A percentile compares a stretch with the other conserved stretches of the same genome.
Conservation (phyloP, 441 rosid genomes). For the Croton setiger region DNA sequence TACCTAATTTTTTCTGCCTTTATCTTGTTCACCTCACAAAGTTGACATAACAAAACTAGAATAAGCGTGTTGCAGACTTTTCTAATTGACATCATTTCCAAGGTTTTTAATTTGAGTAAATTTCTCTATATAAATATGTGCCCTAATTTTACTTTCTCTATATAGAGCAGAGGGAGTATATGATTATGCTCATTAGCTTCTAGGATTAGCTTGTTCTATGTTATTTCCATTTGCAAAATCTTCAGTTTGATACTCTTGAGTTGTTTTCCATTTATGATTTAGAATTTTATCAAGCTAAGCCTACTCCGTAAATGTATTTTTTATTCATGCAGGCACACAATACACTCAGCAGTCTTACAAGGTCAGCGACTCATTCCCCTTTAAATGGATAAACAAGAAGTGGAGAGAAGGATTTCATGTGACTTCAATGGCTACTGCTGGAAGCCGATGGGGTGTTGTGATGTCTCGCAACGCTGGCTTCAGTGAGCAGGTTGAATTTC, state of each 20-base stretch:
- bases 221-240: not conserved
- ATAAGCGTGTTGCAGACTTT: no score
- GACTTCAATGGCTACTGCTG: conserved; percentile 99
- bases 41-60: no score
- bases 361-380: conserved; percentile 96
- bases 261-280: not conserved
- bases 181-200: not conserved
- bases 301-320: not conserved
- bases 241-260: not conserved
- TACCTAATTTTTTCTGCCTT: no score
- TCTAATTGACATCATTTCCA: no score
- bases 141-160: no score
- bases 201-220: not conserved
- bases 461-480: conserved; percentile 99
- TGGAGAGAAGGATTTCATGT: conserved; percentile 99
- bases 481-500: conserved; percentile 74
- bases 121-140: no score
- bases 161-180: not conserved
- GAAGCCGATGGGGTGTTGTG: conserved; percentile 97
- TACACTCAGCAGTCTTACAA: conserved; percentile 97
- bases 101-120: no score
- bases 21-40: no score
- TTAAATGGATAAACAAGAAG: conserved; percentile 99
- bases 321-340: conserved; percentile 65
- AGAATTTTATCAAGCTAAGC: not conserved